Base-by-base conservation (phyloP, 345 rosid genomes). In the Mallotus nudiflorus region DNA sequence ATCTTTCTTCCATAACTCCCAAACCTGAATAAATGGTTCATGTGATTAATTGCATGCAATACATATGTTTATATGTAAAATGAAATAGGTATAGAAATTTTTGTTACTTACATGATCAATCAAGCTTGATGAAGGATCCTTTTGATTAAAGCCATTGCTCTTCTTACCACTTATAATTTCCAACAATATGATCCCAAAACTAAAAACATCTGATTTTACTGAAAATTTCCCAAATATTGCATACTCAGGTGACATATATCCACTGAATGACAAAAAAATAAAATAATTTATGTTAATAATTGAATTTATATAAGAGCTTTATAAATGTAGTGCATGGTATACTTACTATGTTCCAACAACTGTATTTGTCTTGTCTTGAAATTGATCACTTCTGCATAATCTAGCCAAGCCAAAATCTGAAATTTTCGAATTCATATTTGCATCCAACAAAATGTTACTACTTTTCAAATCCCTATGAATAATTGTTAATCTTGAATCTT, bases 181-280 rank as follows among this genome's bases (percentile, higher is more conserved):
- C 27, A 65, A 29, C 7, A 49, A 14, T 13, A 70, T 50, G 3
- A 70, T 52, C 6, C 74, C 67, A 20, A 60, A 70, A 22, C 67
- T 70, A 56, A 46, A 70, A 7, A 70, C 67, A 50, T 70, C 74
- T n/a, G 74, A 70, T 59, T 70, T 70, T 3, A 59, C 4, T 15
- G 74, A 70, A 54, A 25, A 59, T 10, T 9, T 24, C 3, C 74
- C 74, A 6, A 12, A 42, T 35, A 49, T 6, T 6, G 42, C 58
- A 15, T 70, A 70, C 55, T 70, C 74, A 5, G 71, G 71, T 6
- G 71, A 29, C 71, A 67, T 67, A 15, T 67, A 67, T 4, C 71
- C 71, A 35, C 74, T 70, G 35, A 67, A 70, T 4, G 11, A 39
- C 4, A 39, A 39, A 39, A 4, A 39, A 39, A 39, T 39, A 39